Percentiles rank a stretch among this genome's conserved stretches.
Conservation (phyloP, 306 rosid species). For the Dryas drummondii region DNA sequence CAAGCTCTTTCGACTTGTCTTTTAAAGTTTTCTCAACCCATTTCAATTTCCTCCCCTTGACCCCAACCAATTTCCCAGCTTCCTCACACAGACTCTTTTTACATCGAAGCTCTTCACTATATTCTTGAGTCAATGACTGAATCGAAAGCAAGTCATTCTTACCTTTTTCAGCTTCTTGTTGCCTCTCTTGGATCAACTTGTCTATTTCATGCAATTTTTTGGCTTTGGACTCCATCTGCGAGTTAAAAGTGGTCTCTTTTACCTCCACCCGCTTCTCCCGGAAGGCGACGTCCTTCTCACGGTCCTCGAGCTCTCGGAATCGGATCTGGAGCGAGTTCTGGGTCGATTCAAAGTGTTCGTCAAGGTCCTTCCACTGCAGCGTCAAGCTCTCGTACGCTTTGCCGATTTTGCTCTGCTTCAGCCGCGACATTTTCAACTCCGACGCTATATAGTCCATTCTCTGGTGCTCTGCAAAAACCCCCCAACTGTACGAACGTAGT, state of each 20-base stretch:
- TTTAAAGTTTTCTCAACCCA: neutral
- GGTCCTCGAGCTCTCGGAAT: neutral
- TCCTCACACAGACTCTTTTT: conserved; percentile 2
- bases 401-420: neutral
- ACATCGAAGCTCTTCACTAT: neutral
- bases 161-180: neutral
- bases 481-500: neutral
- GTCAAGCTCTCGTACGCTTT: neutral
- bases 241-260: conserved; percentile 2
- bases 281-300: conserved; percentile 7
- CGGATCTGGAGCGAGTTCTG: conserved; percentile 14
- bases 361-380: conserved; percentile 9
- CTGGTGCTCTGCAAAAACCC: neutral
- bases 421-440: neutral
- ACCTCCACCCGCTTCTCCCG: conserved; percentile 10
- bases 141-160: neutral
- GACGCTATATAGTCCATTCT: neutral
- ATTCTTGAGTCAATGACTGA: neutral
- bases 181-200: neutral
- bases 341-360: conserved; percentile 39
- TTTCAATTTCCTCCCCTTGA: conserved; percentile 13
- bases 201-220: neutral
- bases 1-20: neutral
- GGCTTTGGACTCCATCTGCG: neutral
- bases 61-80: conserved; percentile 10